A percentile compares a stretch with the other conserved stretches of the same genome.
Evolutionary conservation across 2,329 filamentous ascomycete genomes (phyloP).

Genomic region (Didymosphaeria variabile): DNA sequence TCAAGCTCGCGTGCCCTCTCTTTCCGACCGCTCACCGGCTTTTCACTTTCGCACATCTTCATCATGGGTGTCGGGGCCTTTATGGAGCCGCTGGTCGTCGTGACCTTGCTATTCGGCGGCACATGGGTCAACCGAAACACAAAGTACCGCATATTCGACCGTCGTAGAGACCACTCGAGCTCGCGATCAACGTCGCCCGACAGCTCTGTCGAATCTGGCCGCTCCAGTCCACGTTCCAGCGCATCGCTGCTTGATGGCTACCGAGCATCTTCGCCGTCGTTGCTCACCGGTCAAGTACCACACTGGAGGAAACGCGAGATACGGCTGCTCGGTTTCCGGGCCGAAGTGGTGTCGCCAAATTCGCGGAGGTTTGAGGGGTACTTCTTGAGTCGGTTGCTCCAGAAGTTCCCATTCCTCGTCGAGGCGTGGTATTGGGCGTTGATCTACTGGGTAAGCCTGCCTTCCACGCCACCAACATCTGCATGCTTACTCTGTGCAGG

Average conservation of each 20-base stretch:
- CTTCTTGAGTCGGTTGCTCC: constrained; percentile 69
- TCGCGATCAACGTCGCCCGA: constrained; percentile 51
- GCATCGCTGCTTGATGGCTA: constrained; percentile 41
- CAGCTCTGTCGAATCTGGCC: constrained; percentile 50
- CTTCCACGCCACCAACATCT: background rate
- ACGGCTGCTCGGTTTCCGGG: constrained; percentile 56
- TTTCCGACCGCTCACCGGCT: background rate
- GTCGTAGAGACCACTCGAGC: constrained; percentile 28
- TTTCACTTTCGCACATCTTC: constrained; percentile 12
- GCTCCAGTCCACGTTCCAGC: constrained; percentile 49
- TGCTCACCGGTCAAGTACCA: constrained; percentile 53
- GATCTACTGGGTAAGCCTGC: constrained; percentile 75
- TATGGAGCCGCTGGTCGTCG: constrained; percentile 69
- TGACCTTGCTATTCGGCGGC: constrained; percentile 67
- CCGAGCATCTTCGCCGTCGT: constrained; percentile 51
- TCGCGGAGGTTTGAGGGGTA: constrained; percentile 68
- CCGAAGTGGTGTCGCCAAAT: constrained; percentile 67
- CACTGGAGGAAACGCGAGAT: constrained; percentile 62
- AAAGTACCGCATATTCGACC: constrained; percentile 47
- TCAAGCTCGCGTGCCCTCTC: background rate
- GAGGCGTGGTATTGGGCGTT: constrained; percentile 82
- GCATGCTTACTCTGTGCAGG: constrained; percentile 54
- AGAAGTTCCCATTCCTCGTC: constrained; percentile 74
- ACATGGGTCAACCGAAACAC: constrained; percentile 68
- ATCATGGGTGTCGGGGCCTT: constrained; percentile 65